Evolutionary conservation across 305 asterid species (phyloP), one percentile per base, ranked within the genome.

Genomic region (Fraxinus dipetala): DNA sequence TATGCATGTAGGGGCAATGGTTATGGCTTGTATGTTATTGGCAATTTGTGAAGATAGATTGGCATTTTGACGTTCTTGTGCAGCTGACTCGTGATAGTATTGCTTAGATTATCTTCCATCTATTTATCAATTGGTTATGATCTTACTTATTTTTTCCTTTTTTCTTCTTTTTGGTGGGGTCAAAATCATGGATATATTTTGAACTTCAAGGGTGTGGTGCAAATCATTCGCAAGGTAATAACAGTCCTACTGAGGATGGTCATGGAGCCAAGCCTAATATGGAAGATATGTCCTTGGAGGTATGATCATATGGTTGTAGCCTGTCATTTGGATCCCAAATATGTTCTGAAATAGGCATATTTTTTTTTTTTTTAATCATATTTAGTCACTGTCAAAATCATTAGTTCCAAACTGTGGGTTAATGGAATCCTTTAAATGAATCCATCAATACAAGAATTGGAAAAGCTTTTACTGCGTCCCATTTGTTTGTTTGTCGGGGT

Each of bases 201-300:
- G 78, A 80, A 83, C 78, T 78, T 87, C 77, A 81, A 92, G 97
- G 96, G 24, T 82, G 85, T 28, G 87, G 81, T 75, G 84, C 84
- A 76, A 87, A 86, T 85, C 81, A 87, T 38, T 84, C 84, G 2
- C 89, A 87, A 56, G 89, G 87, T 76, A 81, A 78, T 89, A 88
- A 89, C 82, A 90, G 90, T 76, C 86, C 83, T 75, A 51, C 77
- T 14, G 89, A 87, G 82, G 93, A 85, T 81, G 86, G 76, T 76
- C 87, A 81, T 40, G 91, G 88, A 76, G 85, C 83, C 84, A 94
- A 88, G 83, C 79, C 90, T 87, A 88, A 56, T 82, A 80, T 75
- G 69, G 90, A 87, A 78, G 90, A 87, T 80, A 80, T 83, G 7
- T 43, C 89, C 59, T 82, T 92, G 56, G 97, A 90, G 97, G 99